Conservation (phyloP, 768 basidiomycete genomes). For the Psilocybe azurescens region DNA sequence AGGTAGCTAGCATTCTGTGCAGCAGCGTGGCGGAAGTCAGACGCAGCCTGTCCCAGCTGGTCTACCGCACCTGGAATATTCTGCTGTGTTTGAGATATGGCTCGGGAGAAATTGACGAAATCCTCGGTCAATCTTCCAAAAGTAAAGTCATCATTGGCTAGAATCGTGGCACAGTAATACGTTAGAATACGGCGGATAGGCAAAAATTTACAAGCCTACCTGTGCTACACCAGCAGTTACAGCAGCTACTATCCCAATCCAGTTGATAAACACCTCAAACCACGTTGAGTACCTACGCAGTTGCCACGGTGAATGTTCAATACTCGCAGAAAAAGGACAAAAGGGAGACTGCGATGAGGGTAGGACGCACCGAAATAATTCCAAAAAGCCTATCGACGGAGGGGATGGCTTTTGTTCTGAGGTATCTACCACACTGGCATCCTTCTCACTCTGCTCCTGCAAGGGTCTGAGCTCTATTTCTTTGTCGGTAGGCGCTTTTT, state of each 20-base stretch:
- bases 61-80: slow-evolving; percentile 35
- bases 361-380: no score
- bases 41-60: slow-evolving; percentile 35
- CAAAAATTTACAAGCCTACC: slow-evolving; percentile 46
- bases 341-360: no score
- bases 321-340: no score
- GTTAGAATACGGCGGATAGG: not conserved
- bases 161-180: not conserved
- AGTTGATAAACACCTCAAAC: slow-evolving; percentile 35
- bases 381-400: no score
- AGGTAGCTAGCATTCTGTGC: slow-evolving; percentile 67
- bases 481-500: no score
- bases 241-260: slow-evolving; percentile 75
- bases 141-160: slow-evolving; percentile 83
- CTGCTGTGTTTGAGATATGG: slow-evolving; percentile 26
- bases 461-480: no score
- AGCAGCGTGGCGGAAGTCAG: slow-evolving; percentile 58
- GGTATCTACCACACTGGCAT: no score
- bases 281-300: slow-evolving; percentile 28
- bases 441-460: no score
- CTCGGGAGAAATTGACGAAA: slow-evolving; percentile 64
- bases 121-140: slow-evolving; percentile 78
- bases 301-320: no score
- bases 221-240: slow-evolving; percentile 76
- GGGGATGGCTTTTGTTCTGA: no score